Evolutionary conservation across 2,329 filamentous ascomycete genomes (phyloP), one percentile per base, ranked within the genome.

Genomic region (Pestalotiopsis sp.): DNA sequence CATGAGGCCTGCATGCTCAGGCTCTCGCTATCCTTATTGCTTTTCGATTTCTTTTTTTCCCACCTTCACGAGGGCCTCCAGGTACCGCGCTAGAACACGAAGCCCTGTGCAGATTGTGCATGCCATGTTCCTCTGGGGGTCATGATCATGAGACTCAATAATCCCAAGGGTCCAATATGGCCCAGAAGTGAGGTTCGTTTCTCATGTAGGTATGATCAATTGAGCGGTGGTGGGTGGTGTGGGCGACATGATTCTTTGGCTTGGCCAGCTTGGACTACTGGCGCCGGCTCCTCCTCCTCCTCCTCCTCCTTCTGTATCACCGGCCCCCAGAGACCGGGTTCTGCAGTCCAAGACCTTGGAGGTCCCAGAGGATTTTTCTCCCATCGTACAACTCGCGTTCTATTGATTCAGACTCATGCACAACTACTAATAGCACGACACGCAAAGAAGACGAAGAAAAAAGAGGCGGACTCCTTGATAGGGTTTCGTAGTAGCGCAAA

Each of bases 81-180:
- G 26, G 20, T 26, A 57, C 56, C 26, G 4, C 56, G 22, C 56
- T 58, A 58, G 56, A 58, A 58, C 56, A 58, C 44, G 22, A 52
- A 58, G 35, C 56, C 56, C 56, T 26, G 56, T 26, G 56, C n/a
- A 58, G 56, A 58, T 24, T 24, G 56, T 35, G 26, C 56, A 58
- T 17, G 22, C 58, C 24, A 40, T 17, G 26, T 17, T n/a, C 14
- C 22, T 24, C 9, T 52, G 17, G n/a, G 38, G n/a, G 10, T 5
- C 39, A 44, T 44, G 64, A 66, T 59, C 64, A 66, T 66, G 64
- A 59, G 64, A 66, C 64, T 66, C 55, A 39, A 65, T 66, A 59
- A 35, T 55, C n/a, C 10, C 64, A 30, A 66, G 64, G 64, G 20
- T 66, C 20, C 52, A 17, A 30, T 24, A 66, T 6, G 20, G 40